Conservation (phyloP, 2,329 filamentous ascomycete species). For the Epichloe glyceriae region DNA sequence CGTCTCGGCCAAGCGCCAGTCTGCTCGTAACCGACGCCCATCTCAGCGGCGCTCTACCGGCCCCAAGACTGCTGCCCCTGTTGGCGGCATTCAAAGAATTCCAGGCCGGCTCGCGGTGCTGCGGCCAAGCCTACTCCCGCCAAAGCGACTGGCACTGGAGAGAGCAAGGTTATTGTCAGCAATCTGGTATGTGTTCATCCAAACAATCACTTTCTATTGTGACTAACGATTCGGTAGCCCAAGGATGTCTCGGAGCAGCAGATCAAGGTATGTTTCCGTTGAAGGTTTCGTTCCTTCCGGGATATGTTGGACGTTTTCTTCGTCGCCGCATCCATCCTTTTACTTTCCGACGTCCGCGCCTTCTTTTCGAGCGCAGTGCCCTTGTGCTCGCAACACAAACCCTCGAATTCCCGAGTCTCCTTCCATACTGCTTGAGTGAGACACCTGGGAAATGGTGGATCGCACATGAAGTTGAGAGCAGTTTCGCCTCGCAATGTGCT, state of each 20-base stretch:
- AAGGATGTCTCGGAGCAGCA: constrained; percentile 91
- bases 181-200: constrained; percentile 62
- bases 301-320: constrained; percentile 53
- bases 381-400: constrained; percentile 1
- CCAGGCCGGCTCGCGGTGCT: constrained; percentile 45
- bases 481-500: constrained; percentile 36
- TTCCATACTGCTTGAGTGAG: constrained; percentile 13
- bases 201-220: neutral
- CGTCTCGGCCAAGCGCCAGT: constrained; percentile 60
- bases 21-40: constrained; percentile 38
- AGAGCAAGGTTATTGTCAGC: constrained; percentile 97
- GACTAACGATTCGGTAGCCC: constrained; percentile 42
- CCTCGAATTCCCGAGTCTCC: constrained; percentile 16
- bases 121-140: constrained; percentile 49
- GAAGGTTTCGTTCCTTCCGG: constrained; percentile 54
- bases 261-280: constrained; percentile 99
- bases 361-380: constrained; percentile 6
- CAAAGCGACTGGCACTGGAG: constrained; percentile 50
- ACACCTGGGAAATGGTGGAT: constrained; percentile 18
- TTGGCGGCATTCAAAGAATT: constrained; percentile 73
- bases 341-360: constrained; percentile 12
- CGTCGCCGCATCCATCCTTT: constrained; percentile 24
- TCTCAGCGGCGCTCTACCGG: constrained; percentile 36
- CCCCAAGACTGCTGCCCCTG: constrained; percentile 51
- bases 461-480: constrained; percentile 45